These are phyloP conservation scores for Jackrogersella minutella DNA, from an alignment of 495 filamentous ascomycete genomes.

Conservation along the genomic window DNA sequence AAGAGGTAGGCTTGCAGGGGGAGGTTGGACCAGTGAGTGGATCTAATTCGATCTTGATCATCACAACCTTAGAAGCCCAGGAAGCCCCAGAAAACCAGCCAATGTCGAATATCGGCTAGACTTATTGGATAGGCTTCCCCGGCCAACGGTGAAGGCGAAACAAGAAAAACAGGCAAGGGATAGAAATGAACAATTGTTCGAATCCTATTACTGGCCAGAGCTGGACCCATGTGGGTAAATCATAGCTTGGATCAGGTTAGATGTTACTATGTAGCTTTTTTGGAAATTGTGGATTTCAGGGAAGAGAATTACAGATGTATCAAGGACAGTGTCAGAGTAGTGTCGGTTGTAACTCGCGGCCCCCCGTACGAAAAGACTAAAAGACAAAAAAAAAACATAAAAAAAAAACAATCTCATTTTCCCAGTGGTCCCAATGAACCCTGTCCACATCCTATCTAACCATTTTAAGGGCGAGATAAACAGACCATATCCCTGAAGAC, in stretches of 20 bases:
- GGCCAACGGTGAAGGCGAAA: slow-evolving; percentile 28
- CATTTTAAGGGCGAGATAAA: slow-evolving; percentile 41
- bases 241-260: background rate
- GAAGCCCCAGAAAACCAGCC: background rate
- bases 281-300: slow-evolving; percentile 15
- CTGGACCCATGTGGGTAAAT: slow-evolving; percentile 4
- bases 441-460: slow-evolving; percentile 29
- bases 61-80: too few species aligned
- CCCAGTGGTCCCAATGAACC: too few species aligned
- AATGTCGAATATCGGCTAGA: slow-evolving; percentile 15
- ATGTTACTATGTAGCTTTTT: background rate
- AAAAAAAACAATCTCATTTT: slow-evolving; percentile 11
- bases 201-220: slow-evolving; percentile 8
- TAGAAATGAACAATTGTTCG: slow-evolving; percentile 10
- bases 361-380: slow-evolving; percentile 28
- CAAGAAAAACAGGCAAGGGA: slow-evolving; percentile 15
- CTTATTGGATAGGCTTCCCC: slow-evolving; percentile 26
- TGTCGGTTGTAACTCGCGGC: slow-evolving; percentile 23
- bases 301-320: background rate
- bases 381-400: too few species aligned
- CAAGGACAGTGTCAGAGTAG: slow-evolving; percentile 28
- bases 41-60: slow-evolving; percentile 31
- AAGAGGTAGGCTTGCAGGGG: too few species aligned
- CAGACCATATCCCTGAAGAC: slow-evolving; percentile 31
- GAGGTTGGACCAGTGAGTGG: slow-evolving; percentile 26